Base-by-base conservation (phyloP, 140 eudicot species). In the Senecio squalidus region DNA sequence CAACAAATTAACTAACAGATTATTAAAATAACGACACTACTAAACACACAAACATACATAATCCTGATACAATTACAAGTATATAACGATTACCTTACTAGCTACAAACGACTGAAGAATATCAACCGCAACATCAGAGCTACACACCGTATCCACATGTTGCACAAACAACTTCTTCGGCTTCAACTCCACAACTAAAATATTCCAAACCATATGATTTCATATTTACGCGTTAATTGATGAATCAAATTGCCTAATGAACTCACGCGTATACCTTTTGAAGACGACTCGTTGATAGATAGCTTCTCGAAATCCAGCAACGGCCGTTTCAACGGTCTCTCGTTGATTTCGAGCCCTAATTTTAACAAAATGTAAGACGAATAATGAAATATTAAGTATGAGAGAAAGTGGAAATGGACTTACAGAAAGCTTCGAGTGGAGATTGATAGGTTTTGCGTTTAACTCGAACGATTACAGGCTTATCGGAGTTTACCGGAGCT, bases 321-420 rank as follows among this genome's bases (percentile, higher is more conserved):
- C 6, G 96, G 88, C 49, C 88, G 84, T 68, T 93, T 93, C 54
- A 72, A 17, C 17, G 99, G 94, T 62, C 96, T 78, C 58, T 82
- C 99, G 40, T 78, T 80, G 52, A 93, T 76, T 76, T 88, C 99
- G 50, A 93, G 96, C 99, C 96, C 99, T 90, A 75, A 68, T 58
- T 54, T 8, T 22, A 33, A 26, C 15, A 31, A 62, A 73, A 55
- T 22, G 18, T 8, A 8, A 45, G 3, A 24, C 56, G 17, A 29
- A 15, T 4, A 14, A 13, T 24, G 24, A 11, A 52, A 3, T 33
- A 14, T 21, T 10, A 6, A 27, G 13, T 16, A 4, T 10, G 56
- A 13, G 44, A 34, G 9, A 11, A 56, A n/a, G 18, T 44, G 21
- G 28, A 21, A 64, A 24, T 16, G 3, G 50, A 78, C 80, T 56